Evolutionary conservation across 179 eudicot genomes (phyloP).

Genomic region (Actinidia arguta): DNA sequence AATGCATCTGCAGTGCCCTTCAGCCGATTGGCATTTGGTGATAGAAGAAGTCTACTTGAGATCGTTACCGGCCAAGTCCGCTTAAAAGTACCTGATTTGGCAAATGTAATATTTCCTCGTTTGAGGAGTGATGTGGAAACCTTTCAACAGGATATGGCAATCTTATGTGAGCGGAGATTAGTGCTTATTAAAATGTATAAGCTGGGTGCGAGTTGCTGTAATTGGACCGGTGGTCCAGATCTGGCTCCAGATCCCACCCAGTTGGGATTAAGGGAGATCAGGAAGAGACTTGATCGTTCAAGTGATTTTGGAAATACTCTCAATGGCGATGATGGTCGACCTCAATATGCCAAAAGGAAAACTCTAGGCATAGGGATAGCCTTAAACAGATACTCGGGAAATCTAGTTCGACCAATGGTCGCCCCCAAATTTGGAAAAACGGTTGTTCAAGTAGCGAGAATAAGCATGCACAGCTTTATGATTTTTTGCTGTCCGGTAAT

Average conservation of each 20-base stretch:
- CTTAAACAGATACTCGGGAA: conserved; percentile 62
- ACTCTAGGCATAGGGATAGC: conserved; percentile 36
- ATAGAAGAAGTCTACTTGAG: conserved; percentile 58
- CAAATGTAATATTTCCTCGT: conserved; percentile 57
- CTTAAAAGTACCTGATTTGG: conserved; percentile 41
- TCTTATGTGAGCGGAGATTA: conserved; percentile 55
- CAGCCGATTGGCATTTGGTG: conserved; percentile 68
- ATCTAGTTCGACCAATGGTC: conserved; percentile 51
- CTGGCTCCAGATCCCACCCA: conserved; percentile 43
- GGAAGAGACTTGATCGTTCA: conserved; percentile 57
- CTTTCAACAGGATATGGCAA: conserved; percentile 32
- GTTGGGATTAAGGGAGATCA: conserved; percentile 59
- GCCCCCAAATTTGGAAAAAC: conserved; percentile 31
- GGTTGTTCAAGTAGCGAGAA: conserved; percentile 49
- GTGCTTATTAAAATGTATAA: conserved; percentile 55
- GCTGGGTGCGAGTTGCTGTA: conserved; percentile 38
- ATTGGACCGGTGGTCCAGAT: conserved; percentile 35
- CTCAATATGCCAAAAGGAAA: conserved; percentile 53
- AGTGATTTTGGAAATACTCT: conserved; percentile 49
- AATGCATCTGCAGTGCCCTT: conserved; percentile 37
- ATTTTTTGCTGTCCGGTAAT: conserved; percentile 67
- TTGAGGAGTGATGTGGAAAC: conserved; percentile 44
- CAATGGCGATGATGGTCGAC: conserved; percentile 45
- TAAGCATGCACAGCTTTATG: conserved; percentile 73
- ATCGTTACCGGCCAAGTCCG: conserved; percentile 66